phyloP scores from a whole-genome alignment of 2,329 filamentous ascomycete species.

The Sphaerulina musiva region DNA sequence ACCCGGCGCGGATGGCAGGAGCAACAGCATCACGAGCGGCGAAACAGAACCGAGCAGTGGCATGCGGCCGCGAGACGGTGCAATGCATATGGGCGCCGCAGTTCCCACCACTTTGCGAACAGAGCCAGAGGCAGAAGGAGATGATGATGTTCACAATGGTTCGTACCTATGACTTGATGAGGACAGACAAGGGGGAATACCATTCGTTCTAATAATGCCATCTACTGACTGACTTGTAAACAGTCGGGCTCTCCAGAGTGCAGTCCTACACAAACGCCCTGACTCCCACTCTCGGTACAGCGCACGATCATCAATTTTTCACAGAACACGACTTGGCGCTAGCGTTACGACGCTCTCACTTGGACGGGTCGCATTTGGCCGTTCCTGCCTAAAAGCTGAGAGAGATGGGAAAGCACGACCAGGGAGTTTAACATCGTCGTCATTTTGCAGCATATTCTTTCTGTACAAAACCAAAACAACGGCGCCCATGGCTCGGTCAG shows the following conservation, averaged over 20 bases:
- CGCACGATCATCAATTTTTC: constrained; percentile 37
- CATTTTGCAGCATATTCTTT: neutral
- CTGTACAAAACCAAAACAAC: neutral
- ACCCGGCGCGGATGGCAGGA: constrained; percentile 15
- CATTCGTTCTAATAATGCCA: too few relatives aligned
- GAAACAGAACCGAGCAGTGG: constrained; percentile 18
- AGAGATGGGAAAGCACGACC: neutral
- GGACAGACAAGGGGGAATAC: too few relatives aligned
- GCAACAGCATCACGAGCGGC: constrained; percentile 20
- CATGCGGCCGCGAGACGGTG: constrained; percentile 13
- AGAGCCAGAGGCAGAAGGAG: constrained; percentile 39
- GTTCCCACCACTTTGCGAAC: constrained; percentile 28
- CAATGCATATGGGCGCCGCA: constrained; percentile 19
- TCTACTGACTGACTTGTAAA: constrained; percentile 1
- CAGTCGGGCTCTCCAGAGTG: constrained; percentile 34
- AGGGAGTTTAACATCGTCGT: neutral
- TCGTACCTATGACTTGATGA: constrained; percentile 17
- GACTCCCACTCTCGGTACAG: constrained; percentile 20
- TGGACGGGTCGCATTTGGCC: constrained; percentile 36
- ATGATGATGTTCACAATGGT: constrained; percentile 45
- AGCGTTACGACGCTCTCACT: constrained; percentile 39
- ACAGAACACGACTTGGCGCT: constrained; percentile 41
- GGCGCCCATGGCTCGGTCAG: too few relatives aligned
- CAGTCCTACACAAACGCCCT: constrained; percentile 28
- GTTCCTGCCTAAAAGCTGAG: constrained; percentile 1